These are phyloP conservation scores for Breviolum minutum DNA, from an alignment of 73 alveolate genomes.

Conservation along the genomic window DNA sequence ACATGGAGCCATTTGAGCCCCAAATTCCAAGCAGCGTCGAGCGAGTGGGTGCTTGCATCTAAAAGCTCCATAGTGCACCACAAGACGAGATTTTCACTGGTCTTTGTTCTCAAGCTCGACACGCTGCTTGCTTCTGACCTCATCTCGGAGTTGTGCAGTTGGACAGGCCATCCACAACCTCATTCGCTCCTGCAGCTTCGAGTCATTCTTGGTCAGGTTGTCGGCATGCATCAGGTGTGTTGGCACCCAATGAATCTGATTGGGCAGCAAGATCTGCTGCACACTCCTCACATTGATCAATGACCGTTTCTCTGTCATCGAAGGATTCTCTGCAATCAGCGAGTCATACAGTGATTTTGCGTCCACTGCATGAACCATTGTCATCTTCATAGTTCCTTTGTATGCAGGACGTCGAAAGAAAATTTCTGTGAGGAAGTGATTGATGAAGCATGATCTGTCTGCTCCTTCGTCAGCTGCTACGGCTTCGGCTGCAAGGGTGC, in stretches of 20 bases:
- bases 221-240: not conserved
- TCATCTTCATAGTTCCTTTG: not conserved
- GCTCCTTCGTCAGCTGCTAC: conserved; percentile 45
- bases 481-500: not conserved
- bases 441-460: not conserved
- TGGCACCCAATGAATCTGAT: conserved; percentile 23
- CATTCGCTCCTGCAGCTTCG: not conserved
- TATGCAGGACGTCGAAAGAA: not conserved
- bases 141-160: not conserved
- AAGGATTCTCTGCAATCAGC: not conserved
- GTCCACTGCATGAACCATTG: not conserved
- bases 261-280: not conserved
- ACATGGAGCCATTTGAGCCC: too few relatives aligned
- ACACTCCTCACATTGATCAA: not conserved
- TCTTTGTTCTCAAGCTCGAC: not conserved
- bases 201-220: conserved; percentile 7
- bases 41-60: too few relatives aligned
- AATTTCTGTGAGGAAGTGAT: not conserved
- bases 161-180: not conserved
- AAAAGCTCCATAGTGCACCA: too few relatives aligned
- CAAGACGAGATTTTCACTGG: not conserved
- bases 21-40: too few relatives aligned
- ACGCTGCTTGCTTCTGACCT: not conserved
- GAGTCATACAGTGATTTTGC: conserved; percentile 23
- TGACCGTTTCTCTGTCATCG: not conserved